Evolutionary conservation across 169 alveolate species (phyloP).

Genomic region (Plasmodium gaboni): DNA sequence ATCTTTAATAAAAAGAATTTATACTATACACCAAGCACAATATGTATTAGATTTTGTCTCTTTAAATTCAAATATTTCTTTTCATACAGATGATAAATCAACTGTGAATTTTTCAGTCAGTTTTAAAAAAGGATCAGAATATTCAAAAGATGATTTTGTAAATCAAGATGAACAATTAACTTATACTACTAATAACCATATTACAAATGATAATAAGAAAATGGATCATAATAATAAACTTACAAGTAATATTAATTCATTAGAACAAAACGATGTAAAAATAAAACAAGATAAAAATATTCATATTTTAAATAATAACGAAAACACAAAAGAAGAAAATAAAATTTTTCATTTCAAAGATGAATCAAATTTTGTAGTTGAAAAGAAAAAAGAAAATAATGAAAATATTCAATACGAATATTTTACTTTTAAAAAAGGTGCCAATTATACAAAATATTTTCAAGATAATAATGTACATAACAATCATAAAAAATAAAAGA

Average conservation of each 20-base stretch:
- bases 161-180: constrained; percentile 6
- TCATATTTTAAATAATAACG: neutral
- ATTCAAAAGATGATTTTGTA: constrained; percentile 59
- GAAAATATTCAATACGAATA: constrained; percentile 52
- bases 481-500: constrained; percentile 8
- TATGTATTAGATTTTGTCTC: constrained; percentile 71
- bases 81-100: constrained; percentile 33
- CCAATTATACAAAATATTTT: constrained; percentile 67
- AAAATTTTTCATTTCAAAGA: constrained; percentile 51
- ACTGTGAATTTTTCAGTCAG: constrained; percentile 67
- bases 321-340: constrained; percentile 5
- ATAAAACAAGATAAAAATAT: neutral
- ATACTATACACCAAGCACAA: constrained; percentile 71
- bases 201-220: neutral
- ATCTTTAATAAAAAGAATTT: constrained; percentile 45
- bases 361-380: constrained; percentile 53
- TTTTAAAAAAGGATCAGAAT: constrained; percentile 51
- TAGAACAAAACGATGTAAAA: constrained; percentile 1
- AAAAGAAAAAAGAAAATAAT: constrained; percentile 55
- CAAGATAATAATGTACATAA: constrained; percentile 12
- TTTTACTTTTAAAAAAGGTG: constrained; percentile 73
- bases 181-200: neutral
- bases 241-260: neutral
- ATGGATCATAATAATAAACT: neutral
- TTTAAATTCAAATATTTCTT: constrained; percentile 31